Conservation (phyloP, 495 filamentous ascomycete genomes). For the Coniosporium apollinis region DNA sequence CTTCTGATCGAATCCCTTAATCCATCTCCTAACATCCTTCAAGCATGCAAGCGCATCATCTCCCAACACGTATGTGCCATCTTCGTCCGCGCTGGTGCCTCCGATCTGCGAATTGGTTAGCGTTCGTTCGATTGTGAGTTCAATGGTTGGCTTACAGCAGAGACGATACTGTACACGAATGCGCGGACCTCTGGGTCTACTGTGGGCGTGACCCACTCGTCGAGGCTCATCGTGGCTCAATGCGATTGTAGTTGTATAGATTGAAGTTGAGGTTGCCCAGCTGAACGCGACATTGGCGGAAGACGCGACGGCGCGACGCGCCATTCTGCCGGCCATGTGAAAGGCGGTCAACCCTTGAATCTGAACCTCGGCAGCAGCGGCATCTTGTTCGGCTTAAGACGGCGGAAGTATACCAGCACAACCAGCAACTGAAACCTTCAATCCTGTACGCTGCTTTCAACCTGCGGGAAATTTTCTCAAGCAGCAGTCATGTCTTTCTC, state of each 20-base stretch:
- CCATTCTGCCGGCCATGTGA: too few species aligned
- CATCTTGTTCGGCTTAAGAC: too few species aligned
- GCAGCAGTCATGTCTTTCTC: too few species aligned
- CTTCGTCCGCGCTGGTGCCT: constrained; percentile 64
- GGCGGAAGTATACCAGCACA: too few species aligned
- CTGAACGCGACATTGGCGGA: too few species aligned
- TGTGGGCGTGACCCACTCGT: constrained; percentile 14
- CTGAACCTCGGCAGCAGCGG: too few species aligned
- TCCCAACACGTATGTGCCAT: constrained; percentile 71
- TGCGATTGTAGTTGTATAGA: constrained; percentile 1
- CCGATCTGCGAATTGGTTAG: constrained; percentile 47
- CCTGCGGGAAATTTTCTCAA: too few species aligned
- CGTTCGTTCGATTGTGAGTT: not conserved
- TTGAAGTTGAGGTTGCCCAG: too few species aligned
- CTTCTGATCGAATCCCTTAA: constrained; percentile 88
- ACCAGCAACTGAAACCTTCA: too few species aligned
- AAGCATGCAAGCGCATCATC: constrained; percentile 86
- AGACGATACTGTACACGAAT: constrained; percentile 79
- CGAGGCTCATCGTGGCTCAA: constrained; percentile 8
- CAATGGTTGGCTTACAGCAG: constrained; percentile 51
- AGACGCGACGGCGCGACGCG: too few species aligned
- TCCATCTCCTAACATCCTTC: constrained; percentile 83
- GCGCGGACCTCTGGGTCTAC: constrained; percentile 81
- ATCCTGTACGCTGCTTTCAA: too few species aligned
- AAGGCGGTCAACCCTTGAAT: too few species aligned